Conservation (phyloP, 495 filamentous ascomycete genomes). For the Gamarada debralockiae region DNA sequence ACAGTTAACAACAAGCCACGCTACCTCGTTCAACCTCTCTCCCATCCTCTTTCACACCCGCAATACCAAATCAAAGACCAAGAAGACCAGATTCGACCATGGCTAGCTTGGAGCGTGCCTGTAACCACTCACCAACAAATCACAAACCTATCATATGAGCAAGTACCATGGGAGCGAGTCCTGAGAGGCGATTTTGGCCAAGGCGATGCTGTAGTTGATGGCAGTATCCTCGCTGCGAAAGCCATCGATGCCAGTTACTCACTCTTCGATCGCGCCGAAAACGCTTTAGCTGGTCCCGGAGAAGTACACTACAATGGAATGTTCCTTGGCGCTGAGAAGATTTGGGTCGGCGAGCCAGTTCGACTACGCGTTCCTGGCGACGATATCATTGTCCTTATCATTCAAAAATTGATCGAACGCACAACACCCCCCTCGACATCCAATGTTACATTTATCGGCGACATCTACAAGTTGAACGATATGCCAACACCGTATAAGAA, state of each 20-base stretch:
- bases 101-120: constrained; percentile 61
- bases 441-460: constrained; percentile 32
- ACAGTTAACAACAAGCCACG: constrained; percentile 23
- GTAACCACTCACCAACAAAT: constrained; percentile 26
- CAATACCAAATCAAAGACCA: constrained; percentile 30
- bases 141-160: constrained; percentile 36
- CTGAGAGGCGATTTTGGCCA: constrained; percentile 33
- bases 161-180: constrained; percentile 48
- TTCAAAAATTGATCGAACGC: constrained; percentile 34
- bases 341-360: constrained; percentile 57
- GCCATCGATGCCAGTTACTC: constrained; percentile 53
- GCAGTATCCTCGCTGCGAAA: constrained; percentile 56
- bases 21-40: constrained; percentile 50
- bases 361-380: constrained; percentile 31
- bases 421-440: constrained; percentile 5
- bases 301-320: constrained; percentile 45
- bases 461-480: constrained; percentile 42
- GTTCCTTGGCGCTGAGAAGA: constrained; percentile 58
- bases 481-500: constrained; percentile 19
- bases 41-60: constrained; percentile 40
- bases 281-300: constrained; percentile 24
- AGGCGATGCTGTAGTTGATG: constrained; percentile 51
- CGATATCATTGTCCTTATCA: constrained; percentile 43
- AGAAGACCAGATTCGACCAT: constrained; percentile 46
- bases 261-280: constrained; percentile 41